Evolutionary conservation across 768 basidiomycete species (phyloP).

Genomic region (Piloderma croceum): DNA sequence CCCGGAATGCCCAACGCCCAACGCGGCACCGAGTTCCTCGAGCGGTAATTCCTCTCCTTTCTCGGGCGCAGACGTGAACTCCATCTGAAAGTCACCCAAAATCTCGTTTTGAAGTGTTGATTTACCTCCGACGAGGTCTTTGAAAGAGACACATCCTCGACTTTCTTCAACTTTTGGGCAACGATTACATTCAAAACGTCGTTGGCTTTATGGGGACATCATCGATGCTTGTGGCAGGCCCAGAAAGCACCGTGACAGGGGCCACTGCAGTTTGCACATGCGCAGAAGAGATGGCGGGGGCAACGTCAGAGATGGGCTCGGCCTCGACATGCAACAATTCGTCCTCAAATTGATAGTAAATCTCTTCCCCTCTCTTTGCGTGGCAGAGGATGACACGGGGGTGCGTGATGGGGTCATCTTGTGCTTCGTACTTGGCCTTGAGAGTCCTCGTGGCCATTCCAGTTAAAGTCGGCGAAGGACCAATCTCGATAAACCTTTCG

Average conservation of each 20-base stretch:
- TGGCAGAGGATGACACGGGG: conserved; percentile 83
- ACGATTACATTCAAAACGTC: conserved; percentile 86
- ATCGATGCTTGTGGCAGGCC: conserved; percentile 69
- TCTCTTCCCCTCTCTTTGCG: conserved; percentile 93
- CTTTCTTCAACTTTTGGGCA: conserved; percentile 87
- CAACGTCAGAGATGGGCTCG: conserved; percentile 32
- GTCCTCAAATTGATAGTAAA: conserved; percentile 97
- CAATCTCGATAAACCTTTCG: conserved; percentile 92
- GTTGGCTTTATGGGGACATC: conserved; percentile 86
- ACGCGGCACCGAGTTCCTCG: conserved; percentile 87
- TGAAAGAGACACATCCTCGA: conserved; percentile 89
- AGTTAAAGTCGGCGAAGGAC: conserved; percentile 92
- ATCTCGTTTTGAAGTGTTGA: conserved; percentile 99
- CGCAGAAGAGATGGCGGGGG: conserved; percentile 37
- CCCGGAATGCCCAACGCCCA: conserved; percentile 79
- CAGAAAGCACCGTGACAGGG: conserved; percentile 48
- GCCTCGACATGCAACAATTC: conserved; percentile 46
- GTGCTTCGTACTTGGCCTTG: conserved; percentile 88
- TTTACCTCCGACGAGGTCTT: conserved; percentile 97
- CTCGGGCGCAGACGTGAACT: conserved; percentile 93
- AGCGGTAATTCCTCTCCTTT: conserved; percentile 97
- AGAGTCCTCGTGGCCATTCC: conserved; percentile 90
- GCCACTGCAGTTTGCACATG: too few relatives aligned
- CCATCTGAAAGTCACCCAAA: conserved; percentile 91
- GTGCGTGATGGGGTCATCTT: conserved; percentile 79